Evolutionary conservation across 108 stramenopile genomes (phyloP).

Genomic region (Phaeodactylum tricornutum): DNA sequence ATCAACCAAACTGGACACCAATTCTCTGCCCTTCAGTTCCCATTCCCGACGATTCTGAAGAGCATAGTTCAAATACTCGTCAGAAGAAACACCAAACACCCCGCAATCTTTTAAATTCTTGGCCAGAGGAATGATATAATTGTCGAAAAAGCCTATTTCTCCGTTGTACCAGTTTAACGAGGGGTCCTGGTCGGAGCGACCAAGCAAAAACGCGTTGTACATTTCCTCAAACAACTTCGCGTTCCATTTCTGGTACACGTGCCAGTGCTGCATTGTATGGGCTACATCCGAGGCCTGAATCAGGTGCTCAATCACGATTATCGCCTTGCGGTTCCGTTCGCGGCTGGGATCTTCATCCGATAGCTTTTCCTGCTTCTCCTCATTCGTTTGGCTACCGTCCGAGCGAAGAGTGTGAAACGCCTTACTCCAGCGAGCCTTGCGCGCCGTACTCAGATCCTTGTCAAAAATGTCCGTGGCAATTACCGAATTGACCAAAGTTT

Average conservation of each 20-base stretch:
- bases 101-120: slow-evolving; percentile 18
- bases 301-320: background rate
- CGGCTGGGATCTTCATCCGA: too few species aligned
- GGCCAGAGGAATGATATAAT: slow-evolving; percentile 21
- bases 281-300: slow-evolving; percentile 2
- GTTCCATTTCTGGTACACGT: slow-evolving; percentile 9
- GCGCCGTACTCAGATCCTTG: slow-evolving; percentile 9
- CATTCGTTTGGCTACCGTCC: background rate
- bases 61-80: slow-evolving; percentile 18
- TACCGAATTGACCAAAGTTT: slow-evolving; percentile 17
- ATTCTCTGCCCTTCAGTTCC: slow-evolving; percentile 4
- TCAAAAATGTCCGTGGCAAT: slow-evolving; percentile 26
- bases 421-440: slow-evolving; percentile 17
- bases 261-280: slow-evolving; percentile 17
- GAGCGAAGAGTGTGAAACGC: too few species aligned
- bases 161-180: slow-evolving; percentile 15
- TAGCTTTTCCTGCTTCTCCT: background rate
- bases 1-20: slow-evolving; percentile 10
- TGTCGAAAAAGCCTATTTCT: slow-evolving; percentile 19
- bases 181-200: slow-evolving; percentile 11
- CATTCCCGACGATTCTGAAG: slow-evolving; percentile 10
- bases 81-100: slow-evolving; percentile 11
- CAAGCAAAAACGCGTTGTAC: slow-evolving; percentile 2
- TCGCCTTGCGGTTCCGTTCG: background rate
- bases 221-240: slow-evolving; percentile 1